Percentiles rank a stretch among this genome's conserved stretches.
These are phyloP conservation scores for Sclerotinia spermophila DNA, from an alignment of 2,329 filamentous ascomycete genomes.

Conservation along the genomic window DNA sequence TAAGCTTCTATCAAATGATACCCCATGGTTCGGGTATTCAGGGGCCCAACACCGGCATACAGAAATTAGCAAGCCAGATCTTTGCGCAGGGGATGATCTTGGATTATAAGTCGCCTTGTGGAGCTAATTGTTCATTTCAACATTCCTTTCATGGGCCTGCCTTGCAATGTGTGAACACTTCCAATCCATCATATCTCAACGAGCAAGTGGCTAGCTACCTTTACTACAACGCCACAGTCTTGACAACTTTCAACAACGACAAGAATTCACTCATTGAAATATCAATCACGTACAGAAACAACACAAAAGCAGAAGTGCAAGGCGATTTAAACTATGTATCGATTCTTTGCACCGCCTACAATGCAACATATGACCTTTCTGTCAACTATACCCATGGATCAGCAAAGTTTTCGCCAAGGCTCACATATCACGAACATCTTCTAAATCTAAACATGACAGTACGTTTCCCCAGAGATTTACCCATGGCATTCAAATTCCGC, in stretches of 20 bases:
- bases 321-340: not conserved
- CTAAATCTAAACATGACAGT: not conserved
- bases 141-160: not conserved
- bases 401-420: not conserved
- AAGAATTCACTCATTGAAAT: not conserved
- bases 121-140: not conserved
- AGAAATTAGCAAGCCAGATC: constrained; percentile 3
- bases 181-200: not conserved
- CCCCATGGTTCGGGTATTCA: not conserved
- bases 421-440: not conserved
- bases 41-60: not conserved
- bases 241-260: not conserved
- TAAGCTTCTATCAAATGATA: constrained; percentile 2
- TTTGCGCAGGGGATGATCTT: not conserved
- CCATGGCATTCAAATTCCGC: not conserved
- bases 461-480: not conserved
- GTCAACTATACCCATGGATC: not conserved
- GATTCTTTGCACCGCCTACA: not conserved
- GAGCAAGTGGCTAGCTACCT: not conserved
- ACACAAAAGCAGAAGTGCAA: not conserved
- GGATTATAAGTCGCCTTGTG: not conserved
- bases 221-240: not conserved
- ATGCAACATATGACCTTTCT: not conserved
- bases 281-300: not conserved
- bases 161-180: not conserved